A percentile compares a stretch with the other conserved stretches of the same genome.
Evolutionary conservation across 2,329 filamentous ascomycete genomes (phyloP).

Genomic region (Trichoderma citrinoviride): DNA sequence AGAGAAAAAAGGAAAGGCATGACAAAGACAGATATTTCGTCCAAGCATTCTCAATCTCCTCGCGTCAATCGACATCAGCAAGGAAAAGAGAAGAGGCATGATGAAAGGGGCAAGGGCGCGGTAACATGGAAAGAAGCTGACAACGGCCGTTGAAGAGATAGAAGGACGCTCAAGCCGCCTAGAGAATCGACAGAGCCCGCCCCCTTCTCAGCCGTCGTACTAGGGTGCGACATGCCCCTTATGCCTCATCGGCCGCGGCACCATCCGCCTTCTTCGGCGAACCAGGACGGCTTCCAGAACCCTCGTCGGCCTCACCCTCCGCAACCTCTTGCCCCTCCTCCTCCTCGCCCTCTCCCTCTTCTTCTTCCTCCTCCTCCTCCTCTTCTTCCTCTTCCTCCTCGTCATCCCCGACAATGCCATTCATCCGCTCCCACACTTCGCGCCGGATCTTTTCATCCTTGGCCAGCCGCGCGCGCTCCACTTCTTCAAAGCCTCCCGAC

Average conservation of each 20-base stretch:
- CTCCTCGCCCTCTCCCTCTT: conserved; percentile 24
- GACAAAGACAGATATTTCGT: conserved; percentile 12
- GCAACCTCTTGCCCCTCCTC: conserved; percentile 25
- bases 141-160: no score
- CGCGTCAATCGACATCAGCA: conserved; percentile 7
- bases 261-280: conserved; percentile 9
- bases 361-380: conserved; percentile 29
- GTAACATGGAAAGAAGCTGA: neutral
- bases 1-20: neutral
- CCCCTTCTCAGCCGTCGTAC: neutral
- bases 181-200: neutral
- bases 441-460: conserved; percentile 84
- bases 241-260: neutral
- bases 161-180: no score
- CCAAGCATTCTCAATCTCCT: conserved; percentile 5
- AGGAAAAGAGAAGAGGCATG: neutral
- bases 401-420: conserved; percentile 51
- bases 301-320: conserved; percentile 24
- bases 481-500: conserved; percentile 90
- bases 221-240: neutral
- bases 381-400: conserved; percentile 41
- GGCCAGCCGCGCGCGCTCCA: conserved; percentile 75
- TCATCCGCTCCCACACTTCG: conserved; percentile 71
- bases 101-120: neutral
- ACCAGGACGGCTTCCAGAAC: conserved; percentile 18